Percentiles rank a stretch among this genome's conserved stretches.
Evolutionary conservation across 257 asterid genomes (phyloP).

Genomic region (Leonotis leonurus): DNA sequence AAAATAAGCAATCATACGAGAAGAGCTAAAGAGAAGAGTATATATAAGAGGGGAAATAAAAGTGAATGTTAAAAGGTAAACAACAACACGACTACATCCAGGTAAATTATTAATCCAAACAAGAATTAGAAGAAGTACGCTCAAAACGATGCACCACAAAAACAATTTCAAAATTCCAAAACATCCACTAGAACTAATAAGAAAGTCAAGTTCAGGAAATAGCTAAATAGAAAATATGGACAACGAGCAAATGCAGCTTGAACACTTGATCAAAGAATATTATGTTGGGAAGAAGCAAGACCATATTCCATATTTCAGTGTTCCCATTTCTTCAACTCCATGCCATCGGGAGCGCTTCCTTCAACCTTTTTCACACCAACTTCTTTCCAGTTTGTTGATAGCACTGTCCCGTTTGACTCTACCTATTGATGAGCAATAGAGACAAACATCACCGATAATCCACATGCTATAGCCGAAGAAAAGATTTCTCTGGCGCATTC

Average conservation of each 20-base stretch:
- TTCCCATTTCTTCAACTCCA: conserved; percentile 95
- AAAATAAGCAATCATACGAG: too few relatives aligned
- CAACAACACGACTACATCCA: background rate
- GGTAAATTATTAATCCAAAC: background rate
- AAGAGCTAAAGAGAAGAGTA: too few relatives aligned
- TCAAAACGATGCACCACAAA: background rate
- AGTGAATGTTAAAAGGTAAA: background rate
- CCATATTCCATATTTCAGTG: conserved; percentile 22
- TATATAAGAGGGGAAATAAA: too few relatives aligned
- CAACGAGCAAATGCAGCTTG: conserved; percentile 1
- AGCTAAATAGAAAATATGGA: conserved; percentile 16
- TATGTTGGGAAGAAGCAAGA: background rate
- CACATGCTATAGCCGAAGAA: background rate
- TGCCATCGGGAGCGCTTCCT: conserved; percentile 96
- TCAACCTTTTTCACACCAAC: conserved; percentile 81
- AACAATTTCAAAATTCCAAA: background rate
- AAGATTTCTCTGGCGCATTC: too few relatives aligned
- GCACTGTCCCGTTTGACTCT: conserved; percentile 87
- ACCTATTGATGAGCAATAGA: conserved; percentile 33
- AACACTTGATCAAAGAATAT: conserved; percentile 3
- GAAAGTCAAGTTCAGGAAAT: background rate
- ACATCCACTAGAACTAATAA: background rate
- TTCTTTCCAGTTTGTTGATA: conserved; percentile 94
- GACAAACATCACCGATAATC: background rate
- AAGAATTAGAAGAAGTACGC: background rate